Conservation (phyloP, 2,329 filamentous ascomycete genomes). For the Sporothrix humicola region DNA sequence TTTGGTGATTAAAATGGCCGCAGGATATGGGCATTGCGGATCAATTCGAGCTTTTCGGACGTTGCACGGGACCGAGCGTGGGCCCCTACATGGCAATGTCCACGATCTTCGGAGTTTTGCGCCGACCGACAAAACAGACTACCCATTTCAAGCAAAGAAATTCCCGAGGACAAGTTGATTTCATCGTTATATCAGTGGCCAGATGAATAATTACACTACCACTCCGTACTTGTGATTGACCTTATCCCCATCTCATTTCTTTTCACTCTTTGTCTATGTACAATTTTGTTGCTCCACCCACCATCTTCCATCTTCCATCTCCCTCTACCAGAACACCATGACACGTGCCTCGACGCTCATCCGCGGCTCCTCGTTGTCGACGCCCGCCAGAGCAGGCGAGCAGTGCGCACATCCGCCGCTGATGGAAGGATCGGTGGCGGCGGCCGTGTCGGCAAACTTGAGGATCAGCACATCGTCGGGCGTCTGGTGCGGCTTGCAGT, state of each 20-base stretch:
- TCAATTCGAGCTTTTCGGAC: background rate
- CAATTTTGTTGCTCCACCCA: too few relatives aligned
- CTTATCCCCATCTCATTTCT: too few relatives aligned
- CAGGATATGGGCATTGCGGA: background rate
- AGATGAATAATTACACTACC: too few relatives aligned
- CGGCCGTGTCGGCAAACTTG: constrained; percentile 30
- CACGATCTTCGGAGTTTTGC: background rate
- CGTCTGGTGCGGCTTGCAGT: constrained; percentile 29
- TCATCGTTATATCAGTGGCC: too few relatives aligned
- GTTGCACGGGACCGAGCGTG: background rate
- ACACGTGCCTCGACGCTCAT: constrained; percentile 28
- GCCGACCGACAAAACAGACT: background rate
- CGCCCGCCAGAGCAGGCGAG: constrained; percentile 13
- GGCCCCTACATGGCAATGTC: background rate
- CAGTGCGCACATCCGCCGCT: constrained; percentile 23
- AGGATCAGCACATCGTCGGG: constrained; percentile 28
- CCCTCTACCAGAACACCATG: constrained; percentile 19
- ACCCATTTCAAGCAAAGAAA: background rate
- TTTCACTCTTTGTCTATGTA: too few relatives aligned
- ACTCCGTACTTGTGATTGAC: too few relatives aligned
- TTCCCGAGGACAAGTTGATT: background rate
- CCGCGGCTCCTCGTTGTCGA: constrained; percentile 22
- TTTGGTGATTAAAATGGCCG: too few relatives aligned
- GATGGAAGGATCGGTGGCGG: constrained; percentile 2
- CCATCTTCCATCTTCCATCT: background rate